Evolutionary conservation across 495 filamentous ascomycete species (phyloP), one percentile per base, ranked within the genome.

Genomic region (Venustampulla echinocandica): DNA sequence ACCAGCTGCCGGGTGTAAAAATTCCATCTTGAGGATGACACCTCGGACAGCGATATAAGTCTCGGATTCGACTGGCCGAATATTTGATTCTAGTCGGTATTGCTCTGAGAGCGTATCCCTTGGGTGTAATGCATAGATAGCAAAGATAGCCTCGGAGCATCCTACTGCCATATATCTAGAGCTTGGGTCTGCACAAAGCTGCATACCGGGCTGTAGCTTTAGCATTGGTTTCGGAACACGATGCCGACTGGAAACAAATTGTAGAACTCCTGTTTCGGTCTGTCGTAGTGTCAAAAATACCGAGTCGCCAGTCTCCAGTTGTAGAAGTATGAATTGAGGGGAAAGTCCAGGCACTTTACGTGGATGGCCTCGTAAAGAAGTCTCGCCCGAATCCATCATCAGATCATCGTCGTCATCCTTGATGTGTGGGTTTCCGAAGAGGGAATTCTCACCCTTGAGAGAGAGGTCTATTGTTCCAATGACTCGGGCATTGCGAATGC

Each of bases 21-120:
- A 98, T 23, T 90, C 84, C 67, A 95, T 82, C 54, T 87, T 84
- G 45, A 89, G 65, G 25, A 97, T 87, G 11, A 79, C 69, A 1
- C 90, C 89, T 18, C 79, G 73, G 10, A 89, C 65, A 32, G 70
- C 59, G 24, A 84, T 71, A 18, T 75, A 68, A 34, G 71, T 70
- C 55, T 81, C 73, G 17, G 62, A 56, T 49, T 58, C 63, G 33
- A 79, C 65, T 3, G 70, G 69, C 7, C 57, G 54, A 0, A 79
- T 49, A 15, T 64, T 50, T 23, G 46, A 46, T 4, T 58, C 58
- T 15, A 46, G 42, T 14, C 46, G 42, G 48, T 74, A 64, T 43
- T 69, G 61, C 18, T 52, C 46, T 44, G 63, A 61, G 21, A 85
- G 59, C 11, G 63, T 53, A 18, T 63, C 58, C 57, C 73, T 68